Evolutionary conservation across 2,329 filamentous ascomycete genomes (phyloP), one percentile per base, ranked within the genome.

Genomic region (Boeremia exigua): DNA sequence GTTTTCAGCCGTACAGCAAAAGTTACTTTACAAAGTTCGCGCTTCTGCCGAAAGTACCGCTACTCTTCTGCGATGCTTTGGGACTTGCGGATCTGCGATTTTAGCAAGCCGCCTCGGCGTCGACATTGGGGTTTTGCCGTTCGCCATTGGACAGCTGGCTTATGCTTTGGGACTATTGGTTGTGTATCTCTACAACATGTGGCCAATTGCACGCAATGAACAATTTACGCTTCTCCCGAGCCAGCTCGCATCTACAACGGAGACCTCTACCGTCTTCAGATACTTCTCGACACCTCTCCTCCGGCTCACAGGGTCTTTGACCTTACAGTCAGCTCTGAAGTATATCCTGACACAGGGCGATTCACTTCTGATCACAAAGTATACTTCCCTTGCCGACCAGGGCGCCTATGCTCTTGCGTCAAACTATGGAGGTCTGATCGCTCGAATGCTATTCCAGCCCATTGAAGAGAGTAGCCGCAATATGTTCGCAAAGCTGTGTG

Each of bases 301-400:
- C 27, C 83, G 83, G 14, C 84, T 98, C 3, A 89, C 89, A 4
- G 82, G 84, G n/a, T 96, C 89, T 68, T 85, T 98, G 74, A 94
- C 92, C 77, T 80, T 92, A 6, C 95, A 99, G 77, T 93, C 91
- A 32, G 78, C 92, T 17, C 86, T 98, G 68, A 99, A 99, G 76
- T 94, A 98, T 73, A 73, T 98, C 48, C 84, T 99, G 48, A 98
- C 95, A 0, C 92, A 98, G 77, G 95, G 94, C 56, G 95, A 99
- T 77, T 92, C 92, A 1, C 85, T 98, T 64, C 86, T 98, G 45
- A 88, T 99, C 60, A 88, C 90, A 14, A 78, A 88, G 11, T 82
- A 98, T 54, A 88, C 93, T 6, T 87, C 87, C 0, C 84, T 95
- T 1, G 81, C 86, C 37, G 89, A 93, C 4, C 95, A 98, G 78